A percentile compares a stretch with the other conserved stretches of the same genome.
Conservation (phyloP, 441 rosid species). For the Syzygium syzygioides region DNA sequence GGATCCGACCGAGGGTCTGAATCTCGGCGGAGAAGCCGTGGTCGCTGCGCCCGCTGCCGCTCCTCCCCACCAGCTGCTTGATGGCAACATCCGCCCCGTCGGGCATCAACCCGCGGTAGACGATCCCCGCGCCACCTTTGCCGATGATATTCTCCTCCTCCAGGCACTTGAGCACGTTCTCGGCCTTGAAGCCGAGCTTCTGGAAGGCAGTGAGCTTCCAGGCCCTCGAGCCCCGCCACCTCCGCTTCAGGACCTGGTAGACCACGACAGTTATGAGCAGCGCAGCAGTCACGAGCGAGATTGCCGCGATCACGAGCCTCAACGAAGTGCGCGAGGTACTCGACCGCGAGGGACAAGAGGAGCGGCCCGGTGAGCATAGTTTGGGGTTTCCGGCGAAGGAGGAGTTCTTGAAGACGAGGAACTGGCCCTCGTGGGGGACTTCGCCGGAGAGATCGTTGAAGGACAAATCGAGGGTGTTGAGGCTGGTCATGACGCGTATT, state of each 20-base stretch:
- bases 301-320: constrained; percentile 37
- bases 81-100: constrained; percentile 68
- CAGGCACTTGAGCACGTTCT: constrained; percentile 69
- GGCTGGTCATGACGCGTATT: constrained; percentile 59
- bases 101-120: constrained; percentile 78
- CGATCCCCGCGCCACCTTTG: constrained; percentile 88
- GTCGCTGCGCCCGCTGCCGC: constrained; percentile 60
- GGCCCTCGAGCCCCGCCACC: constrained; percentile 35
- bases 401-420: constrained; percentile 57
- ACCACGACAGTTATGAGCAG: constrained; percentile 31
- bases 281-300: constrained; percentile 27
- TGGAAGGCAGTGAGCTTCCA: constrained; percentile 90
- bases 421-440: constrained; percentile 67
- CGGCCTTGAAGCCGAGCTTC: constrained; percentile 59
- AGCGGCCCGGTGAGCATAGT: constrained; percentile 43
- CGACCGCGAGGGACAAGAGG: constrained; percentile 29
- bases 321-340: constrained; percentile 25
- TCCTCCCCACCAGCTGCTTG: constrained; percentile 57
- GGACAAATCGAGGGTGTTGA: constrained; percentile 70
- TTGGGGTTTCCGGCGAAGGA: constrained; percentile 64
- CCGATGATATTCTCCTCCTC: constrained; percentile 85
- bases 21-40: constrained; percentile 95
- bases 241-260: constrained; percentile 38
- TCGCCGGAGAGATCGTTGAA: constrained; percentile 53
- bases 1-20: constrained; percentile 67